Evolutionary conservation across 163 green algal genomes (phyloP).

Genomic region (Scenedesmus sp.): DNA sequence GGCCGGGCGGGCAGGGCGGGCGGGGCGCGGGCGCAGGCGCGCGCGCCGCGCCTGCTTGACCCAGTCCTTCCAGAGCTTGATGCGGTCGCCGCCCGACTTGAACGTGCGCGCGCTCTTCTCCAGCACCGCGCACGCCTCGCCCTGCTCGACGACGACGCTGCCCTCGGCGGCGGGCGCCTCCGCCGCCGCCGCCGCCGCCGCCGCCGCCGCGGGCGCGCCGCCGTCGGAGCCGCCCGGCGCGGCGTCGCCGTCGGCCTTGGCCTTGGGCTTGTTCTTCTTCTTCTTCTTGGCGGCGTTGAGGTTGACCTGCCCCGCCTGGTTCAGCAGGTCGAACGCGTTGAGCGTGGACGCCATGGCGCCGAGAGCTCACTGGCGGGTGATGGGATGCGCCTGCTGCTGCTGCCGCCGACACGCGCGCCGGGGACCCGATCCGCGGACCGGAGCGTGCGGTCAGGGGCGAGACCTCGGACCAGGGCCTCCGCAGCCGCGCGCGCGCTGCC

Average conservation of each 20-base stretch:
- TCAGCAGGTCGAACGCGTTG: slow-evolving; percentile 45
- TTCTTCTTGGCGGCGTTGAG: background rate
- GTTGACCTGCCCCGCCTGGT: slow-evolving; percentile 5
- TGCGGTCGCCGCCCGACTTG: slow-evolving; percentile 48
- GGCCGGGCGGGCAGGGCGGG: no score
- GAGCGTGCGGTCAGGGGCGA: no score
- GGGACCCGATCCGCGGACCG: no score
- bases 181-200: background rate
- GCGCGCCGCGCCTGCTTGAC: slow-evolving; percentile 48
- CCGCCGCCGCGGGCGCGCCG: background rate
- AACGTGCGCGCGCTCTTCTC: slow-evolving; percentile 56
- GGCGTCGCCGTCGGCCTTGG: no score
- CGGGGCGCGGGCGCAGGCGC: no score
- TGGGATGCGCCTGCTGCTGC: no score
- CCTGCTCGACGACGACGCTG: slow-evolving; percentile 2
- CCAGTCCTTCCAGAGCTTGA: slow-evolving; percentile 69
- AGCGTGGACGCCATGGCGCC: slow-evolving; percentile 27
- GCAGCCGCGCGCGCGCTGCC: no score
- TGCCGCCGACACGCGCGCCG: no score
- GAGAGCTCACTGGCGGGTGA: no score
- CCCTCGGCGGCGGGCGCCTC: background rate
- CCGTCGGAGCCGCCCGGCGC: background rate
- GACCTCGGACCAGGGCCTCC: no score
- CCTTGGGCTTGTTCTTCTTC: slow-evolving; percentile 53
- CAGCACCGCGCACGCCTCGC: slow-evolving; percentile 54